Percentiles rank a stretch among this genome's conserved stretches.
Evolutionary conservation across 192 early-diverging fungal genomes (phyloP).

Genomic region (Coemansia sp.): DNA sequence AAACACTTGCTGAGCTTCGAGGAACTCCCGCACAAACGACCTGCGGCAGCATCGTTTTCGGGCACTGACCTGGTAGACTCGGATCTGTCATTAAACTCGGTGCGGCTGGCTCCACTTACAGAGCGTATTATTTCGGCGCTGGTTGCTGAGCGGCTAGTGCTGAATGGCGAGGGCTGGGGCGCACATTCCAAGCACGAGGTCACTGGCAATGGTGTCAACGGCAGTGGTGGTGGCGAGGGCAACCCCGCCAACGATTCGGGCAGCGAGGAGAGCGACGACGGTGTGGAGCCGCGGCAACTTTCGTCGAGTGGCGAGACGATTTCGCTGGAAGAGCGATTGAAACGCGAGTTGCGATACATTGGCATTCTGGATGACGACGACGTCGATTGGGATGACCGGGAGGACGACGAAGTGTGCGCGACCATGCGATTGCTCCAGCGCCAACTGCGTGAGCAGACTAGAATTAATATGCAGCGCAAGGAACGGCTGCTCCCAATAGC

Average conservation of each 20-base stretch:
- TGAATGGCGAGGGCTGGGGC: constrained; percentile 3
- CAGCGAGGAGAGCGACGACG: constrained; percentile 21
- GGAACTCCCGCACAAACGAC: constrained; percentile 4
- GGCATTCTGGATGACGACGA: constrained; percentile 80
- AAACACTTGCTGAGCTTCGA: constrained; percentile 24
- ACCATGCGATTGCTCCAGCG: constrained; percentile 69
- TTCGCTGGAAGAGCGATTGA: constrained; percentile 79
- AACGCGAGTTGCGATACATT: constrained; percentile 78
- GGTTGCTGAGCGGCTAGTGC: constrained; percentile 65
- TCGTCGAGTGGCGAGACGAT: constrained; percentile 57
- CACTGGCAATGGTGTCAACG: background rate
- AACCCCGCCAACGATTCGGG: constrained; percentile 8
- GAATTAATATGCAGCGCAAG: constrained; percentile 69
- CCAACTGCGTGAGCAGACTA: constrained; percentile 69
- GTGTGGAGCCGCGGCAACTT: constrained; percentile 16
- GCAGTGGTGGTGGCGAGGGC: background rate
- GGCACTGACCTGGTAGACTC: constrained; percentile 51
- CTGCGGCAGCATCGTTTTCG: constrained; percentile 2
- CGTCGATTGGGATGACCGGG: constrained; percentile 67
- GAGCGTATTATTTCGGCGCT: constrained; percentile 75
- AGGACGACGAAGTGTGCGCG: constrained; percentile 75
- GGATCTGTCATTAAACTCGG: constrained; percentile 59
- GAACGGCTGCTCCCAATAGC: constrained; percentile 58
- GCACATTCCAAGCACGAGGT: background rate
- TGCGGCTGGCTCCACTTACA: constrained; percentile 70